Percentiles rank a stretch among this genome's conserved stretches.
These are phyloP conservation scores for Heliocybe sulcata DNA, from an alignment of 1,284 basidiomycete species.

Conservation along the genomic window DNA sequence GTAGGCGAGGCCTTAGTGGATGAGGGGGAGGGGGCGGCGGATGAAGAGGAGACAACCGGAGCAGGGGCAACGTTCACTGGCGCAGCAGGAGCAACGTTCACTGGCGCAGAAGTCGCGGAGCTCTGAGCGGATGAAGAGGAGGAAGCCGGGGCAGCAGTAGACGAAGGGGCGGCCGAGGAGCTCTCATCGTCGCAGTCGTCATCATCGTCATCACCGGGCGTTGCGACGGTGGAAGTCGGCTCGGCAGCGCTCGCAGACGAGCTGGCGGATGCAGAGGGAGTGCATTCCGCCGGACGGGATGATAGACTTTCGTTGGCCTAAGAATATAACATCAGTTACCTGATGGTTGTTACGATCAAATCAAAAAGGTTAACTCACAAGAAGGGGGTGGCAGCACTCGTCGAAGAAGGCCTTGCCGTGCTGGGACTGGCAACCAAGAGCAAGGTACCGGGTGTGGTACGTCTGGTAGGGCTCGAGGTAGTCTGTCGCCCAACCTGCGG, in stretches of 20 bases:
- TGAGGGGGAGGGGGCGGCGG: conserved; percentile 13
- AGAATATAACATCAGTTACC: conserved; percentile 4
- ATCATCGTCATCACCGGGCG: conserved; percentile 10
- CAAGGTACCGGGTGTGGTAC: conserved; percentile 63
- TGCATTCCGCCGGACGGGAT: conserved; percentile 47
- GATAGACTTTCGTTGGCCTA: conserved; percentile 43
- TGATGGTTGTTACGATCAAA: conserved; percentile 1
- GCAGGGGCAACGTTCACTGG: not conserved
- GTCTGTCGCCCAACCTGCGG: conserved; percentile 32
- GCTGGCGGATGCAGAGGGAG: conserved; percentile 20
- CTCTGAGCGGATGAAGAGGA: conserved; percentile 8
- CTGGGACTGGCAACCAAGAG: conserved; percentile 48
- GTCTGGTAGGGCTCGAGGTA: conserved; percentile 48
- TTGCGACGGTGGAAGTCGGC: conserved; percentile 17
- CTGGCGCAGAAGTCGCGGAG: not conserved
- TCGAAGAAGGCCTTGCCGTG: conserved; percentile 66
- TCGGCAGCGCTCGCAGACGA: conserved; percentile 17
- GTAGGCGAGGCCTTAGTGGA: conserved; percentile 7
- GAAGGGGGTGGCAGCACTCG: conserved; percentile 46
- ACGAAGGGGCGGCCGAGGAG: conserved; percentile 12
- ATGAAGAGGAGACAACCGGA: conserved; percentile 8
- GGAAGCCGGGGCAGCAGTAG: conserved; percentile 11
- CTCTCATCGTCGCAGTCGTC: conserved; percentile 13
- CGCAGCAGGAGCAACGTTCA: not conserved
- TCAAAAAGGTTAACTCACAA: conserved; percentile 23